A percentile compares a stretch with the other conserved stretches of the same genome.
Evolutionary conservation across 2,329 filamentous ascomycete species (phyloP).

Genomic region (Claviceps africana): DNA sequence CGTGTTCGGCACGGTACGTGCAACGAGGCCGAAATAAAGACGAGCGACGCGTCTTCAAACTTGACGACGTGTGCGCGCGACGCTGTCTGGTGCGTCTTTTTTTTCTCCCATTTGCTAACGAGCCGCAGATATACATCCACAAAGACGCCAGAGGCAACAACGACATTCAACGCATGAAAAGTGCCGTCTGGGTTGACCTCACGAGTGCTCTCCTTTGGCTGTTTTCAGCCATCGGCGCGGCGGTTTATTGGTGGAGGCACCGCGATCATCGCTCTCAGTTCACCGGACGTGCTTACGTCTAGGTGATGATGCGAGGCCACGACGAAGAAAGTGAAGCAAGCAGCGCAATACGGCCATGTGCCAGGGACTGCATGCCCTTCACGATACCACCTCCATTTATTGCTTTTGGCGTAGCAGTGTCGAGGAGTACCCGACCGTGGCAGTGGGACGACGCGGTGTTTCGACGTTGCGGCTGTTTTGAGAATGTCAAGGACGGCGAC

Average conservation of each 20-base stretch:
- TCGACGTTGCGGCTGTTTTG: neutral
- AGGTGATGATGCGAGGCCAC: conserved; percentile 10
- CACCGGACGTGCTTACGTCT: conserved; percentile 45
- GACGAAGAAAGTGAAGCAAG: neutral
- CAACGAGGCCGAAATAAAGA: neutral
- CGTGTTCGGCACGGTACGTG: conserved; percentile 53
- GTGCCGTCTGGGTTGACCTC: conserved; percentile 73
- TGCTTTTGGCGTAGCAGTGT: conserved; percentile 4
- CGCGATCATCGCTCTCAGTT: conserved; percentile 39
- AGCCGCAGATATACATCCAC: conserved; percentile 51
- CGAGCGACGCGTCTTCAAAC: neutral
- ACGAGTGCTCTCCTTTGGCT: conserved; percentile 66
- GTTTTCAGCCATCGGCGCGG: conserved; percentile 40
- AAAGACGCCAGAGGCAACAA: conserved; percentile 49
- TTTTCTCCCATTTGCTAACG: neutral
- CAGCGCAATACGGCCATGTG: neutral
- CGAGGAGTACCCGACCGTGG: neutral
- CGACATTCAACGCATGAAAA: conserved; percentile 64
- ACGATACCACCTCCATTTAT: neutral
- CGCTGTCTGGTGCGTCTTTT: neutral
- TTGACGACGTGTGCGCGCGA: neutral
- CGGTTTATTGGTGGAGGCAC: conserved; percentile 44
- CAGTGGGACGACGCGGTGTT: neutral
- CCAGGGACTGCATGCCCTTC: neutral
- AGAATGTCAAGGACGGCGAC: neutral